These are phyloP conservation scores for Arthrobotrys sphaeroides DNA, from an alignment of 2,329 filamentous ascomycete species.

Conservation along the genomic window DNA sequence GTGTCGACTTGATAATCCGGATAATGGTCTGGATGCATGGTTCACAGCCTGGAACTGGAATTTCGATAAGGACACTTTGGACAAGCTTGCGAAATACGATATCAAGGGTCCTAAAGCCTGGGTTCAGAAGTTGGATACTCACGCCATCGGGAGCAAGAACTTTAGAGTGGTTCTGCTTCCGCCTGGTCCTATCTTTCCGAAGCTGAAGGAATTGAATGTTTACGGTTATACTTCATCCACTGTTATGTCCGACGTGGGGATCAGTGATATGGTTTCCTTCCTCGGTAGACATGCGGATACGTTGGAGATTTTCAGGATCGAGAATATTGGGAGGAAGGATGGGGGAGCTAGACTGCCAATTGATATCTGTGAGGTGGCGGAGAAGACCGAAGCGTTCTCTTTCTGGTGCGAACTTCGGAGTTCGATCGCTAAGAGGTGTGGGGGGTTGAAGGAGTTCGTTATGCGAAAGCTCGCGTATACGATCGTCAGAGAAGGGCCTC, in stretches of 20 bases:
- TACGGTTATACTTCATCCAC: constrained; percentile 2
- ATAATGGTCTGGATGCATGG: constrained; percentile 4
- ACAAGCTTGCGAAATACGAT: too few species aligned
- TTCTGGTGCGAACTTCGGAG: background rate
- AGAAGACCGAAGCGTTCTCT: background rate
- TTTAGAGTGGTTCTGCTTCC: background rate
- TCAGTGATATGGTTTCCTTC: background rate
- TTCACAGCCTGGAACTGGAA: background rate
- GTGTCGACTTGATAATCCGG: background rate
- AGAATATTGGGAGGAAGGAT: background rate
- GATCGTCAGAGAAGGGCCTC: background rate
- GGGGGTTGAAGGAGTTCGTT: background rate
- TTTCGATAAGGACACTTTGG: background rate
- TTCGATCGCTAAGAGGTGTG: background rate
- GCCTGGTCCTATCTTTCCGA: background rate
- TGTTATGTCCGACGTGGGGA: background rate
- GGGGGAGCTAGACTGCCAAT: background rate
- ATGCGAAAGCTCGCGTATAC: background rate
- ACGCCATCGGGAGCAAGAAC: too few species aligned
- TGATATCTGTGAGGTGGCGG: background rate
- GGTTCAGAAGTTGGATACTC: too few species aligned
- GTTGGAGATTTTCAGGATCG: background rate
- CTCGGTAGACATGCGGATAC: background rate
- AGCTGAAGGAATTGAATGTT: background rate
- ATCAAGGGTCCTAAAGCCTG: too few species aligned